phyloP scores from a whole-genome alignment of 2,329 filamentous ascomycete genomes.

The Sarocladiaceae sp. region DNA sequence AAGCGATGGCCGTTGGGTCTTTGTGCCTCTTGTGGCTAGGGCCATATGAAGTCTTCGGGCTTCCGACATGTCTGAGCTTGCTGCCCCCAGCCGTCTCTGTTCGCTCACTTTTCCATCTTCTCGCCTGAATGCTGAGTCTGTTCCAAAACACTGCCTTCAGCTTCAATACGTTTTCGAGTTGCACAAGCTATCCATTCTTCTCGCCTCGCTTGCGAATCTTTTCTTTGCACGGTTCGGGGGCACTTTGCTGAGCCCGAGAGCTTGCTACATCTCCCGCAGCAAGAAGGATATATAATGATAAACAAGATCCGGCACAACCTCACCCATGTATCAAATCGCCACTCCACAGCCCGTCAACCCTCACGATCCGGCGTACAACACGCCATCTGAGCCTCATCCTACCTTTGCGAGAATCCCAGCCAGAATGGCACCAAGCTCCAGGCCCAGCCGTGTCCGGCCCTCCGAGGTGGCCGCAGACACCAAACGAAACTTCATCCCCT shows the following conservation, averaged over 20 bases:
- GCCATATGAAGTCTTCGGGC: conserved; percentile 1
- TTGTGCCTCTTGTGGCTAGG: conserved; percentile 3
- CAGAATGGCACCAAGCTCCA: conserved; percentile 25
- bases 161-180: conserved; percentile 28
- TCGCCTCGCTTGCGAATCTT: conserved; percentile 17
- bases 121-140: conserved; percentile 22
- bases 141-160: conserved; percentile 29
- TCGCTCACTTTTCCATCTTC: conserved; percentile 23
- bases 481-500: conserved; percentile 63
- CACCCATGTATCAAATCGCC: conserved; percentile 13
- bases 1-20: conserved; percentile 10
- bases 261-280: not conserved
- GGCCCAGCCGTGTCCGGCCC: conserved; percentile 26
- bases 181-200: conserved; percentile 19
- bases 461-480: conserved; percentile 66
- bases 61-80: conserved; percentile 12
- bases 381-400: too few relatives aligned
- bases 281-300: not conserved
- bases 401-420: not conserved
- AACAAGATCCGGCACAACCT: not conserved
- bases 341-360: too few relatives aligned
- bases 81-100: conserved; percentile 14
- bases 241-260: not conserved
- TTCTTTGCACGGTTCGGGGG: not conserved
- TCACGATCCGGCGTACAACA: too few relatives aligned